phyloP scores from a whole-genome alignment of 2,329 filamentous ascomycete species.

The Verticillium alfalfae region DNA sequence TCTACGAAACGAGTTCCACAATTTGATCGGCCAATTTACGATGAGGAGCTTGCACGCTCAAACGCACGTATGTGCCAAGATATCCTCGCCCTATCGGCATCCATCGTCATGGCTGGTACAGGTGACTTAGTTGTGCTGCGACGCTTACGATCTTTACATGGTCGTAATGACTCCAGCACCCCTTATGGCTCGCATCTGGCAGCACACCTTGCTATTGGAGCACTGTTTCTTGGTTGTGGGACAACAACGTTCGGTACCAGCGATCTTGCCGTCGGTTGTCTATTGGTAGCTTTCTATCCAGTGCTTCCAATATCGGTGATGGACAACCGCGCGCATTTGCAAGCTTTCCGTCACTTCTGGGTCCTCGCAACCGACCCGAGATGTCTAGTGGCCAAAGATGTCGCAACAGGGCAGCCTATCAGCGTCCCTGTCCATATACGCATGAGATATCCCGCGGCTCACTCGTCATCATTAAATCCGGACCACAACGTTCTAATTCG shows the following conservation, averaged over 20 bases:
- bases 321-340: slow-evolving; percentile 90
- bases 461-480: slow-evolving; percentile 17
- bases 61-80: slow-evolving; percentile 91
- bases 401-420: slow-evolving; percentile 76
- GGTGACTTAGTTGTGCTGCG: slow-evolving; percentile 84
- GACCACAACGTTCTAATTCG: slow-evolving; percentile 25
- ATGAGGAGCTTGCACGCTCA: slow-evolving; percentile 75
- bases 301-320: slow-evolving; percentile 84
- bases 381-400: slow-evolving; percentile 82
- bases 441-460: slow-evolving; percentile 36
- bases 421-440: slow-evolving; percentile 65
- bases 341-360: slow-evolving; percentile 97
- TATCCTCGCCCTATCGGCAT: slow-evolving; percentile 71
- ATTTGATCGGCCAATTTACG: slow-evolving; percentile 51
- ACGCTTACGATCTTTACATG: slow-evolving; percentile 80
- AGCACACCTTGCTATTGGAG: slow-evolving; percentile 83
- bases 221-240: slow-evolving; percentile 86
- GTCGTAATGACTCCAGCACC: slow-evolving; percentile 74
- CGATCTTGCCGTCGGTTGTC: slow-evolving; percentile 76
- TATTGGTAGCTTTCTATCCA: slow-evolving; percentile 91
- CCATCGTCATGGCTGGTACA: slow-evolving; percentile 92
- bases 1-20: slow-evolving; percentile 18
- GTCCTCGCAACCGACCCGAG: slow-evolving; percentile 86
- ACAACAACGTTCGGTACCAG: slow-evolving; percentile 88
- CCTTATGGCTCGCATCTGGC: slow-evolving; percentile 93